phyloP scores from a whole-genome alignment of 2,329 filamentous ascomycete genomes.

The Fusarium globosum region DNA sequence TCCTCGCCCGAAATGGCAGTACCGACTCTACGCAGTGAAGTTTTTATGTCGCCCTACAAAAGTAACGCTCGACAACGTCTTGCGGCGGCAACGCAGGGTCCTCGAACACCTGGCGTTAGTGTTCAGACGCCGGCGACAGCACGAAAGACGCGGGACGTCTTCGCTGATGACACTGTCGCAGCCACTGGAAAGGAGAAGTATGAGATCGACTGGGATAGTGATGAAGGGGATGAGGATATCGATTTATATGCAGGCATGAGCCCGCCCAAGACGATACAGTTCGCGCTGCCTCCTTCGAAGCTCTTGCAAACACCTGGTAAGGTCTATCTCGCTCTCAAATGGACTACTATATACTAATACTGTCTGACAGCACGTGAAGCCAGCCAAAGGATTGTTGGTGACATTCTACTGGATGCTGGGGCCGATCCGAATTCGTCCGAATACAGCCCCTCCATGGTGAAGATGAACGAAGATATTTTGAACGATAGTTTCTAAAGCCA shows the following conservation, averaged over 20 bases:
- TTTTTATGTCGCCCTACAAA: conserved; percentile 81
- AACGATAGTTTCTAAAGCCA: conserved; percentile 68
- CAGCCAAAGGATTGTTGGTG: conserved; percentile 82
- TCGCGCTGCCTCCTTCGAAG: conserved; percentile 80
- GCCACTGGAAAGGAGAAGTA: conserved; percentile 53
- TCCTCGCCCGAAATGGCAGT: conserved; percentile 83
- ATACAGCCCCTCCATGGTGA: conserved; percentile 73
- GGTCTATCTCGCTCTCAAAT: conserved; percentile 35
- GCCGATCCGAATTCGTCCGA: conserved; percentile 66
- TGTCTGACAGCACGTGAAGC: conserved; percentile 74
- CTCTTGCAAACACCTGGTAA: conserved; percentile 83
- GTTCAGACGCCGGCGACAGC: conserved; percentile 77
- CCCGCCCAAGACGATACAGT: conserved; percentile 93
- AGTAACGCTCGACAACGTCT: conserved; percentile 57
- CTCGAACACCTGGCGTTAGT: conserved; percentile 84
- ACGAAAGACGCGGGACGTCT: conserved; percentile 63
- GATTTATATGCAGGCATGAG: conserved; percentile 78
- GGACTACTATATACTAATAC: neutral
- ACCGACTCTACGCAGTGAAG: conserved; percentile 84
- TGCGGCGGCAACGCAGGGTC: conserved; percentile 57
- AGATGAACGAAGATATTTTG: conserved; percentile 70
- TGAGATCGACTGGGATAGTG: conserved; percentile 79
- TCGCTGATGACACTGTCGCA: conserved; percentile 47
- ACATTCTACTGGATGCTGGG: conserved; percentile 81
- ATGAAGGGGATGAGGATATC: conserved; percentile 74